Evolutionary conservation across 2,329 filamentous ascomycete species (phyloP).

Genomic region (Beauveria varroae): DNA sequence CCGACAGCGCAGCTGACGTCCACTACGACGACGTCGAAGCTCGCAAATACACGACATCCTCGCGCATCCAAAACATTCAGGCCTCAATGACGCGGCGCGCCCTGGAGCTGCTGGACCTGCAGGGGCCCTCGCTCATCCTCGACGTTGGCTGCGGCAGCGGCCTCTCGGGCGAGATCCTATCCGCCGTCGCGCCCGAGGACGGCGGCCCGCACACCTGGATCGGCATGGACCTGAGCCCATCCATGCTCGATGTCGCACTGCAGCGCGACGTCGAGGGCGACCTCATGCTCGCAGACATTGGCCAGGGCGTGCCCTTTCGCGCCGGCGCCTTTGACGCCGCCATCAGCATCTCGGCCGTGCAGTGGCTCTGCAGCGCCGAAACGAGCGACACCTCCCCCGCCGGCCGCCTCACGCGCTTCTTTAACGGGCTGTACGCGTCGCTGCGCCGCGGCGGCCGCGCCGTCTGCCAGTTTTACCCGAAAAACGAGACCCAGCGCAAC

Average conservation of each 20-base stretch:
- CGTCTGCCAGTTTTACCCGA: conserved; percentile 97
- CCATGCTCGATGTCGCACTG: conserved; percentile 94
- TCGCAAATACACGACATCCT: conserved; percentile 94
- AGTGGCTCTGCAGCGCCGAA: conserved; percentile 97
- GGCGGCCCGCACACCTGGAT: conserved; percentile 90
- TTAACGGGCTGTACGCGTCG: conserved; percentile 83
- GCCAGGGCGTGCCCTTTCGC: conserved; percentile 90
- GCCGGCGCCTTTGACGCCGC: conserved; percentile 90
- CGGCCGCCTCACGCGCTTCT: conserved; percentile 75
- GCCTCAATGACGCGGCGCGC: conserved; percentile 90
- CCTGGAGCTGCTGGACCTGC: conserved; percentile 80
- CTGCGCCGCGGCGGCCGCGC: conserved; percentile 78
- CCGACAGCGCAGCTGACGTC: conserved; percentile 75
- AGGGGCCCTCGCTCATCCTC: conserved; percentile 76
- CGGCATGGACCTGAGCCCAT: conserved; percentile 91
- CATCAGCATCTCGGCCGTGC: conserved; percentile 90
- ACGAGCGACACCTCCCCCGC: conserved; percentile 74
- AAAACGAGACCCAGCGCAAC: conserved; percentile 81
- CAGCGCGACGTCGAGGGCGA: conserved; percentile 91
- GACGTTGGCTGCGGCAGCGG: conserved; percentile 96
- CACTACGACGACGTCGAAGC: conserved; percentile 96
- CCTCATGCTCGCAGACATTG: conserved; percentile 88
- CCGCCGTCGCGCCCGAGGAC: conserved; percentile 57
- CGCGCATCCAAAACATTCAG: conserved; percentile 92
- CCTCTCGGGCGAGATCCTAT: conserved; percentile 88